phyloP scores from a whole-genome alignment of 768 basidiomycete species.

The Asterophora lycoperdoides region DNA sequence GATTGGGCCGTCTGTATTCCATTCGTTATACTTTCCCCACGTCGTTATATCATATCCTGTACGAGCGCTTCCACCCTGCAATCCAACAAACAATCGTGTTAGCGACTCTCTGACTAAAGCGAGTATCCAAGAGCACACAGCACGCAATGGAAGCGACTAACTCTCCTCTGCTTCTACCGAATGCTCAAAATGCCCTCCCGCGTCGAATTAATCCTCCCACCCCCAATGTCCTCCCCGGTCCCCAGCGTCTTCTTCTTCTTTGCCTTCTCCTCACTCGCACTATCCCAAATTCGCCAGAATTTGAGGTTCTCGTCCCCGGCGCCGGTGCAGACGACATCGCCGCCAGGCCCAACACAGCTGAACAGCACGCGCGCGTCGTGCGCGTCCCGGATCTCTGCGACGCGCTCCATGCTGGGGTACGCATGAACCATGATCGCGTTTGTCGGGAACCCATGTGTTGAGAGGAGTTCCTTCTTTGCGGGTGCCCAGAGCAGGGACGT shows the following conservation, averaged over 20 bases:
- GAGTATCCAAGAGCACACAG: background rate
- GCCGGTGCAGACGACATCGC: slow-evolving; percentile 88
- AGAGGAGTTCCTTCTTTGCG: slow-evolving; percentile 84
- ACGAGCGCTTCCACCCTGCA: background rate
- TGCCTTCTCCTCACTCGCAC: slow-evolving; percentile 35
- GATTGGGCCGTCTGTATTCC: background rate
- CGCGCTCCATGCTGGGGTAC: slow-evolving; percentile 80
- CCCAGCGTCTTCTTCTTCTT: slow-evolving; percentile 49
- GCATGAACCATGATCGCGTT: slow-evolving; percentile 78
- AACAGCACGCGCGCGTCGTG: slow-evolving; percentile 91
- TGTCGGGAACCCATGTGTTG: slow-evolving; percentile 93
- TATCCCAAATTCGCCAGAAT: slow-evolving; percentile 89
- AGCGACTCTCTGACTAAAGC: background rate
- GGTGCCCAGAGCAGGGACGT: slow-evolving; percentile 87
- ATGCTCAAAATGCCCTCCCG: slow-evolving; percentile 46
- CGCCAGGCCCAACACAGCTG: slow-evolving; percentile 80
- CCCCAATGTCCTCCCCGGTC: slow-evolving; percentile 29
- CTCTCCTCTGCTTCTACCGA: slow-evolving; percentile 26
- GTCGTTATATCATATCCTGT: slow-evolving; percentile 1
- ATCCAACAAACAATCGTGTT: background rate
- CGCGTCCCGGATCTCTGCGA: slow-evolving; percentile 84
- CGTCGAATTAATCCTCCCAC: slow-evolving; percentile 42
- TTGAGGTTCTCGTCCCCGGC: slow-evolving; percentile 96
- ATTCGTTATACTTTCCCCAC: background rate
- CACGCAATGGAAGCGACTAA: background rate